Evolutionary conservation across 192 early-diverging fungal genomes (phyloP).

Genomic region (Gigaspora rosea): DNA sequence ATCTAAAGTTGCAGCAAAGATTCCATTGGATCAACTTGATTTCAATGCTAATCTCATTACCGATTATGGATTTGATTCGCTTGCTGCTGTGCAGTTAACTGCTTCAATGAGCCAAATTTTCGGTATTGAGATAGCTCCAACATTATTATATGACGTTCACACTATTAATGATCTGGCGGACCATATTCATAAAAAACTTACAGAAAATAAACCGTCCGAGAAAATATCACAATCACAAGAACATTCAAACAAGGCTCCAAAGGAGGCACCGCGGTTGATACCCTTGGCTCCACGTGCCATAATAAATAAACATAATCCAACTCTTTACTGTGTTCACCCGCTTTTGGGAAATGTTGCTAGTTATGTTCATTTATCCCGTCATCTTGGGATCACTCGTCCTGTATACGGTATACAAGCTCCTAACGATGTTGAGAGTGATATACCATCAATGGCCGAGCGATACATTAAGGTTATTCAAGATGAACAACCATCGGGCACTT

Average conservation of each 20-base stretch:
- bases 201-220: background rate
- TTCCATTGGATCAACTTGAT: background rate
- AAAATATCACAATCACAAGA: background rate
- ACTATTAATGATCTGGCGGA: background rate
- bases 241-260: background rate
- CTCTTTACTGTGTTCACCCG: slow-evolving; percentile 29
- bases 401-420: slow-evolving; percentile 32
- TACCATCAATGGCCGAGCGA: background rate
- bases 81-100: slow-evolving; percentile 21
- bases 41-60: slow-evolving; percentile 16
- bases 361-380: slow-evolving; percentile 12
- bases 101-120: slow-evolving; percentile 25
- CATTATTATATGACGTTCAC: slow-evolving; percentile 17
- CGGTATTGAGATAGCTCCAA: slow-evolving; percentile 2
- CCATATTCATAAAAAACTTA: background rate
- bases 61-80: slow-evolving; percentile 28
- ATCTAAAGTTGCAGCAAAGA: background rate
- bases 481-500: slow-evolving; percentile 10
- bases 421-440: background rate
- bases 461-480: background rate
- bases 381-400: slow-evolving; percentile 26
- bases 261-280: background rate
- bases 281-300: slow-evolving; percentile 4
- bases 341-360: slow-evolving; percentile 26
- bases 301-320: slow-evolving; percentile 18